Conservation (phyloP, 768 basidiomycete genomes). For the Calocybe cyanea region DNA sequence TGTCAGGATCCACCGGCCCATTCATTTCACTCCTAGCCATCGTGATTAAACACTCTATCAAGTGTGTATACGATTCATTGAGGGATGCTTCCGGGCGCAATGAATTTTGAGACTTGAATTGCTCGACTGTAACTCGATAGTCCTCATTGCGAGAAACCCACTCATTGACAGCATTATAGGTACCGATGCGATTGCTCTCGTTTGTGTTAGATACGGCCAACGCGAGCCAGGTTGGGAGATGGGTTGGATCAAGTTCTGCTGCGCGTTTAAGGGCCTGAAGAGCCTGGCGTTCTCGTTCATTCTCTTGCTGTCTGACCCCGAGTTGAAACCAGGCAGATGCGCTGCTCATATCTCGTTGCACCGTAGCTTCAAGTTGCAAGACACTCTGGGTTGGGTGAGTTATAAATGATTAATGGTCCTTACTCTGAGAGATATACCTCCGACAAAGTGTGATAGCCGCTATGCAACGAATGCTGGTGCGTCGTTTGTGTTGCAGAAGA, state of each 20-base stretch:
- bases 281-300: conserved; percentile 90
- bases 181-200: conserved; percentile 70
- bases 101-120: conserved; percentile 32
- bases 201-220: conserved; percentile 90
- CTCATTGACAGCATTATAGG: conserved; percentile 75
- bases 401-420: background rate
- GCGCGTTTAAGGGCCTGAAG: conserved; percentile 80
- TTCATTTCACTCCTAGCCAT: conserved; percentile 65
- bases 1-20: conserved; percentile 82
- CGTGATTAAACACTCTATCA: conserved; percentile 76
- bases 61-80: conserved; percentile 39
- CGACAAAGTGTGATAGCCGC: conserved; percentile 29
- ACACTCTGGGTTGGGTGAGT: conserved; percentile 53
- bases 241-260: conserved; percentile 72
- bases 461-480: conserved; percentile 41
- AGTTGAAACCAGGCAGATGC: conserved; percentile 85
- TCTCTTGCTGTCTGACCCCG: conserved; percentile 97
- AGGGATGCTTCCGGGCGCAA: conserved; percentile 25
- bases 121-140: conserved; percentile 44
- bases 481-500: conserved; percentile 52
- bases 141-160: conserved; percentile 73
- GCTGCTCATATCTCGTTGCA: conserved; percentile 71
- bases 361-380: conserved; percentile 84
- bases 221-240: conserved; percentile 84
- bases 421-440: conserved; percentile 32